Percentiles rank a stretch among this genome's conserved stretches.
phyloP scores from a whole-genome alignment of 2,329 filamentous ascomycete species.

The Zymoseptoria brevis region DNA sequence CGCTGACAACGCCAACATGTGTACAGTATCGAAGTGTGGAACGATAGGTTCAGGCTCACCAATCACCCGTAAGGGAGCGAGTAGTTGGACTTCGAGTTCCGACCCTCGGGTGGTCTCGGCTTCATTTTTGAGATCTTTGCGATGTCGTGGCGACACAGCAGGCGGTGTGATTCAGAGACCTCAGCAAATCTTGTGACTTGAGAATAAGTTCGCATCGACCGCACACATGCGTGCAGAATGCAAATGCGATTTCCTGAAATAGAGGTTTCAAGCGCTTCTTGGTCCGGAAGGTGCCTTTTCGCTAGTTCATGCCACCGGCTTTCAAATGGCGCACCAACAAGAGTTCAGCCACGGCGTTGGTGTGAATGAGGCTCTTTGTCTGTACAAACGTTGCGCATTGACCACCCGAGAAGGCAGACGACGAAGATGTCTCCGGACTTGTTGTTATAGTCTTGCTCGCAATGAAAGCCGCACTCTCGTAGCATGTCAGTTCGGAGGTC shows the following conservation, averaged over 20 bases:
- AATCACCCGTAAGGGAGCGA: neutral
- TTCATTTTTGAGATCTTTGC: neutral
- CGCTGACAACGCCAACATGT: neutral
- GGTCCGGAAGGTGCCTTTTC: neutral
- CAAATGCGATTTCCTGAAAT: neutral
- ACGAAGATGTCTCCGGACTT: no score
- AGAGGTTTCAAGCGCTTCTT: neutral
- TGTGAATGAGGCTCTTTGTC: neutral
- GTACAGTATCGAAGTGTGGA: neutral
- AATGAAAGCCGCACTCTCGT: no score
- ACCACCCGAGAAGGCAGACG: no score
- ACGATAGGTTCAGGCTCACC: neutral
- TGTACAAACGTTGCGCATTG: no score
- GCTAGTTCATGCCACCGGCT: neutral
- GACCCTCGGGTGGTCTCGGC: no score
- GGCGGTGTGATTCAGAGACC: no score
- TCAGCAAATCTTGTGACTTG: neutral
- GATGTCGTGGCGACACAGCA: neutral
- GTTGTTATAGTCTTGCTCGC: no score
- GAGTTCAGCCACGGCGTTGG: neutral
- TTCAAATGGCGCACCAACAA: neutral
- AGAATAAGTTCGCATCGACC: neutral
- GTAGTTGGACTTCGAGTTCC: neutral
- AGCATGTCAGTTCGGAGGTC: no score
- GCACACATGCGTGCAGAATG: neutral